phyloP scores from a whole-genome alignment of 306 rosid genomes.

The Nissolia schottii region DNA sequence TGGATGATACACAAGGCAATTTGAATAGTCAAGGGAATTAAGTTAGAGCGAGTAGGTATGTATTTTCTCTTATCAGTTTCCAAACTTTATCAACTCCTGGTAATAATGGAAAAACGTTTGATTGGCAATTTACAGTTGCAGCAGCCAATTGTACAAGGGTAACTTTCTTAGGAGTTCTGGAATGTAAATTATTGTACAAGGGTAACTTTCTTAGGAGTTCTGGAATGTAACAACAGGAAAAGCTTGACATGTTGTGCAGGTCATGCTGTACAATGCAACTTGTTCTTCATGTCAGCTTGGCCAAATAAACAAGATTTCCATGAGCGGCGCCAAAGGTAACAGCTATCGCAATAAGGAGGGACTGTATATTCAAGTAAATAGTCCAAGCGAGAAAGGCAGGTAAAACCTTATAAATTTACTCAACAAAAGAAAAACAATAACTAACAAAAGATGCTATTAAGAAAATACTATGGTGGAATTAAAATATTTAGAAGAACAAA shows the following conservation, averaged over 20 bases:
- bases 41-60: background rate
- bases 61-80: background rate
- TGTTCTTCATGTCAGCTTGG: constrained; percentile 7
- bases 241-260: background rate
- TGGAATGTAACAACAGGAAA: background rate
- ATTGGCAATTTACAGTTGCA: background rate
- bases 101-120: background rate
- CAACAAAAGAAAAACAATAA: background rate
- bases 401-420: background rate
- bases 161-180: background rate
- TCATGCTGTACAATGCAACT: background rate
- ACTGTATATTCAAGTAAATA: constrained; percentile 38
- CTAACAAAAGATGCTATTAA: background rate
- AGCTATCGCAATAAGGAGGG: constrained; percentile 48
- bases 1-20: background rate
- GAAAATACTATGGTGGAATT: background rate
- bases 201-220: background rate
- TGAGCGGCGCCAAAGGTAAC: constrained; percentile 45
- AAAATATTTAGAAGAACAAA: background rate
- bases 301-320: constrained; percentile 29
- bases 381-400: constrained; percentile 7
- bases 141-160: background rate
- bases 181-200: background rate
- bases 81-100: background rate
- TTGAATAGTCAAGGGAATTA: background rate